These are phyloP conservation scores for Bryopsis sp. DNA, from an alignment of 139 green algal species.

Conservation along the genomic window DNA sequence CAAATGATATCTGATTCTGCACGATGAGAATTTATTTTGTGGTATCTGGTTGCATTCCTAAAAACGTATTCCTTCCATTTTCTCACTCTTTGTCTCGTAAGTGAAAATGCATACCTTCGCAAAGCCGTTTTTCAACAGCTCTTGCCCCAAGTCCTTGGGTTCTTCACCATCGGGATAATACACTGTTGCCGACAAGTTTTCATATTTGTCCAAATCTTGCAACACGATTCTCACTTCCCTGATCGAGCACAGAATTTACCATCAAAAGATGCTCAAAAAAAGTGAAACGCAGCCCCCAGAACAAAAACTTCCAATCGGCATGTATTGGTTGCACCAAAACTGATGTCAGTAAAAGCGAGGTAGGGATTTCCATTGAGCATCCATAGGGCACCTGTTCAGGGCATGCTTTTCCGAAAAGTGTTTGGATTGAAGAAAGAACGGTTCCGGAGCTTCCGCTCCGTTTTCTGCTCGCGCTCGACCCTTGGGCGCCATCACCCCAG, in stretches of 20 bases:
- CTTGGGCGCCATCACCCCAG: slow-evolving; percentile 69
- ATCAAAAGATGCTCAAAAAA: too few species aligned
- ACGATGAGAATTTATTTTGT: too few species aligned
- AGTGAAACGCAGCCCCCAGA: too few species aligned
- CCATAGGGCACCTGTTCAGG: slow-evolving; percentile 59
- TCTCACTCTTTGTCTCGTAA: too few species aligned
- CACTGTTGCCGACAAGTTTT: slow-evolving; percentile 74
- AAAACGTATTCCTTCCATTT: too few species aligned
- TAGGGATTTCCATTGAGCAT: too few species aligned
- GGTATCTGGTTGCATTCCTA: too few species aligned
- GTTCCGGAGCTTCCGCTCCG: slow-evolving; percentile 42
- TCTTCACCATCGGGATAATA: slow-evolving; percentile 37
- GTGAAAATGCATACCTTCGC: slow-evolving; percentile 36
- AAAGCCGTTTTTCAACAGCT: slow-evolving; percentile 48
- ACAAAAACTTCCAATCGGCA: too few species aligned
- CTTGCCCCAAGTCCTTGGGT: slow-evolving; percentile 50
- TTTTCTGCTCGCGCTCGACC: slow-evolving; percentile 46
- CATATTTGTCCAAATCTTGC: slow-evolving; percentile 80
- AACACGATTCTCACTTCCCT: slow-evolving; percentile 58
- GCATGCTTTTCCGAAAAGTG: slow-evolving; percentile 69
- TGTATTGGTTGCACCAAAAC: too few species aligned
- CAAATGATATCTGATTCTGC: too few species aligned
- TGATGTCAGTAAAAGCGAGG: too few species aligned
- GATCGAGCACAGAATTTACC: too few species aligned
- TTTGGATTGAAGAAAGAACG: slow-evolving; percentile 74